Percentiles rank a stretch among this genome's conserved stretches.
phyloP scores from a whole-genome alignment of 129 eudicot genomes.

The Chrysanthemum seticuspe region DNA sequence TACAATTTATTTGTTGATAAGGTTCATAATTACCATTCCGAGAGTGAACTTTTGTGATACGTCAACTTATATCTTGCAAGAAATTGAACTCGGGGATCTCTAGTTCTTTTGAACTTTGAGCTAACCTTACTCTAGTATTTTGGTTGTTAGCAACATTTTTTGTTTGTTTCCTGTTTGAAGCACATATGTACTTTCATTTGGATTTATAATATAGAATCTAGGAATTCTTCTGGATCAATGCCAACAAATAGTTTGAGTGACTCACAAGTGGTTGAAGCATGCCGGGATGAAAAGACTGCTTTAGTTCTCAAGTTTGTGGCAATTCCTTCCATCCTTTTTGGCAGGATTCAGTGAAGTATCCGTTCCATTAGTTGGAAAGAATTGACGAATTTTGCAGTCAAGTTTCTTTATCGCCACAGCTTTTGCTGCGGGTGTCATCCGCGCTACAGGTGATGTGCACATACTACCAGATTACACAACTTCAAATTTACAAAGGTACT shows the following conservation, averaged over 20 bases:
- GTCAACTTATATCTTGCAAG: background rate
- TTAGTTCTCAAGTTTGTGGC: background rate
- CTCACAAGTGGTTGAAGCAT: background rate
- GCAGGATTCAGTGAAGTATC: conserved; percentile 60
- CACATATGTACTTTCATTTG: too few species aligned
- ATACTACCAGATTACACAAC: conserved; percentile 53
- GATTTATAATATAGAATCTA: too few species aligned
- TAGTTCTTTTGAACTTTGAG: background rate
- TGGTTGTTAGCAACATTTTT: too few species aligned
- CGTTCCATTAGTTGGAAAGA: conserved; percentile 42
- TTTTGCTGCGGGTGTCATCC: conserved; percentile 88
- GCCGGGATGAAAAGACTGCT: too few species aligned
- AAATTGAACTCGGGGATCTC: background rate
- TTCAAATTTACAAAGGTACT: conserved; percentile 40
- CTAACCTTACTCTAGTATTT: background rate
- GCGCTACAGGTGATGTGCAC: conserved; percentile 87
- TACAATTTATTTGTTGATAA: too few species aligned
- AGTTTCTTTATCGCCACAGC: conserved; percentile 35
- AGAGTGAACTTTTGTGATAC: background rate
- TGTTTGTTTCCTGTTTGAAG: too few species aligned
- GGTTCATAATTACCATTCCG: too few species aligned
- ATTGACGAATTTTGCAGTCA: too few species aligned
- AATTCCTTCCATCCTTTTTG: too few species aligned
- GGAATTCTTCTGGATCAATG: too few species aligned
- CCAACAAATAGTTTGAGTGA: background rate